Base-by-base conservation (phyloP, 208 protist genomes). In the Trypanosoma avium region DNA sequence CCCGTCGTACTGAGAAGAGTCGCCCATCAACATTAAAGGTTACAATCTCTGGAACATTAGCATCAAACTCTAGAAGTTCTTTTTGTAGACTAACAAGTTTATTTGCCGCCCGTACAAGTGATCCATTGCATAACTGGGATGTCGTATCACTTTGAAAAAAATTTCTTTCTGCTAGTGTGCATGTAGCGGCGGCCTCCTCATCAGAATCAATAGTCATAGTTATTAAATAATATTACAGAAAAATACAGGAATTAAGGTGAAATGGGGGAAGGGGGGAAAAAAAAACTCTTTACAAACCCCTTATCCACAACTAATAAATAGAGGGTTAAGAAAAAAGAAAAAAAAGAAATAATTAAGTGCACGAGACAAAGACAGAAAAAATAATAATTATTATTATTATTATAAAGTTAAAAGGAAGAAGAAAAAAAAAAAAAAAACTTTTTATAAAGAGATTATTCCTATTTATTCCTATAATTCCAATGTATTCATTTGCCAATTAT, bases 11-110 rank as follows among this genome's bases (percentile, higher is more conserved):
- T 4, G 77, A 65, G 43, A 92, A 92, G 15, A 13, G 10, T 29
- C 42, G 54, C 12, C 66, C 79, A 24, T 77, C 79, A 0, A 92
- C 79, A 29, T 64, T 47, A 50, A 92, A 84, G 17, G 33, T 46
- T 0, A 92, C 70, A 6, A 92, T 57, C n/a, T 55, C 43, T 1
- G 85, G 85, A 5, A 92, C 82, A 30, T 24, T 32, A 0, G 49
- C 38, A 22, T 75, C 53, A 55, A 90, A 68, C 7, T 61, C 57
- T 10, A 67, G 35, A 56, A 88, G 69, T 0, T 49, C 53, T 1
- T 27, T 47, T 50, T 67, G 67, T 7, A 63, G 30, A 9, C 22
- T 19, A 48, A 61, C 35, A 24, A 80, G 30, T 38, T 49, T 49
- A 12, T 24, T 59, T 21, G 35, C 58, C 19, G 59, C 43, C 30